A percentile compares a stretch with the other conserved stretches of the same genome.
These are phyloP conservation scores for Simmondsia chinensis DNA, from an alignment of 148 eudicot genomes.

Conservation along the genomic window DNA sequence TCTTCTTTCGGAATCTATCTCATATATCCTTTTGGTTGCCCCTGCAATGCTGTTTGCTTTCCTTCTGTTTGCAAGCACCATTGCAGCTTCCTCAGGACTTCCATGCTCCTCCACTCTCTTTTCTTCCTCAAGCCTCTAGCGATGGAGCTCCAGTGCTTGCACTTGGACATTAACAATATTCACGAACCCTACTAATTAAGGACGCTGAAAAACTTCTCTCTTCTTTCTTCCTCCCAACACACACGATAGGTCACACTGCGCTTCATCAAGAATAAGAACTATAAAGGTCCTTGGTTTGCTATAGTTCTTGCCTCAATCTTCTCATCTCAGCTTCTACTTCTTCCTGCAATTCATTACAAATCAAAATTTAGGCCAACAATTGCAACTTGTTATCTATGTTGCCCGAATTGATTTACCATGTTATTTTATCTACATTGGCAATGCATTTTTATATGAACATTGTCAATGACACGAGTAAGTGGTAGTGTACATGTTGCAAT, in stretches of 20 bases:
- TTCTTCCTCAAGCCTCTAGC: constrained; percentile 40
- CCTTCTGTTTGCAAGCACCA: constrained; percentile 24
- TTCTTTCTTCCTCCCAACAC: neutral
- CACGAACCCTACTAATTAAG: too few species aligned
- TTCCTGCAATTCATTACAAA: constrained; percentile 26
- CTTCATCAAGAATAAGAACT: constrained; percentile 9
- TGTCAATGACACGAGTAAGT: too few species aligned
- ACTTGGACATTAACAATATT: constrained; percentile 6
- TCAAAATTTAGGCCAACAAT: too few species aligned
- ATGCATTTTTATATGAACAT: too few species aligned
- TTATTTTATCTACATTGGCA: too few species aligned
- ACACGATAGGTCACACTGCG: neutral
- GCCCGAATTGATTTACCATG: too few species aligned
- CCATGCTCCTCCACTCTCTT: constrained; percentile 23
- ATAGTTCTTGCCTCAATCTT: constrained; percentile 74
- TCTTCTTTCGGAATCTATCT: constrained; percentile 18
- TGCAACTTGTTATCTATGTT: too few species aligned
- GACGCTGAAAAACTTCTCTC: neutral
- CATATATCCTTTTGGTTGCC: constrained; percentile 20
- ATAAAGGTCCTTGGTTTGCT: constrained; percentile 81
- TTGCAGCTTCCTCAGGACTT: constrained; percentile 27
- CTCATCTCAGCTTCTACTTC: constrained; percentile 77
- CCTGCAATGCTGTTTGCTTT: constrained; percentile 17
- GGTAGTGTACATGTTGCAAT: too few species aligned
- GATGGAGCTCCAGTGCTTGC: constrained; percentile 52